Evolutionary conservation across 257 asterid genomes (phyloP), one percentile per base, ranked within the genome.

Genomic region (Lithospermum erythrorhizon): DNA sequence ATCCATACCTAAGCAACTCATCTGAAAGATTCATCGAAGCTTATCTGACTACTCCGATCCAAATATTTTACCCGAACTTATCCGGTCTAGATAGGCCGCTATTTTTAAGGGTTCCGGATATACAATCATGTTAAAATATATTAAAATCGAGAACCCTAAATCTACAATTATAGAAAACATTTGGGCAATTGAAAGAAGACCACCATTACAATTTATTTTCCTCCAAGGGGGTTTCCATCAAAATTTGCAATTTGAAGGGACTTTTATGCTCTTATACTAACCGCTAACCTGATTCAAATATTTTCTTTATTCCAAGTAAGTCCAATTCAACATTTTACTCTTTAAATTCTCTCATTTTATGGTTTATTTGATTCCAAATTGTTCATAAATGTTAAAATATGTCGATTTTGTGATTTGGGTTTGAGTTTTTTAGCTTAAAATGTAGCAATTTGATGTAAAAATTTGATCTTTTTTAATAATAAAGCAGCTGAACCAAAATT

Each of bases 81-180:
- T n/a, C n/a, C n/a, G n/a, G n/a, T n/a, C n/a, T n/a, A n/a, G n/a
- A n/a, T n/a, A n/a, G n/a, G n/a, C n/a, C n/a, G n/a, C n/a, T n/a
- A n/a, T n/a, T n/a, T n/a, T n/a, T n/a, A n/a, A n/a, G n/a, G n/a
- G n/a, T n/a, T n/a, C n/a, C n/a, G n/a, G n/a, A n/a, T n/a, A n/a
- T n/a, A n/a, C n/a, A n/a, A n/a, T n/a, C n/a, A n/a, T n/a, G n/a
- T n/a, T n/a, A n/a, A n/a, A n/a, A n/a, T n/a, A n/a, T n/a, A 5
- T 27, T 27, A 27, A 0, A 27, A 27, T 3, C 7, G 15, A 13
- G 14, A 11, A 41, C 49, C 49, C 49, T 41, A 13, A 63, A 30
- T 64, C 67, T 67, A 59, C 68, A 74, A 61, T 73, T 72, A 75
- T 69, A 66, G 78, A 78, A 67, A 65, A 57, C 63, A 13, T 68